These are phyloP conservation scores for Grifola frondosa DNA, from an alignment of 1,284 basidiomycete species.

Conservation along the genomic window DNA sequence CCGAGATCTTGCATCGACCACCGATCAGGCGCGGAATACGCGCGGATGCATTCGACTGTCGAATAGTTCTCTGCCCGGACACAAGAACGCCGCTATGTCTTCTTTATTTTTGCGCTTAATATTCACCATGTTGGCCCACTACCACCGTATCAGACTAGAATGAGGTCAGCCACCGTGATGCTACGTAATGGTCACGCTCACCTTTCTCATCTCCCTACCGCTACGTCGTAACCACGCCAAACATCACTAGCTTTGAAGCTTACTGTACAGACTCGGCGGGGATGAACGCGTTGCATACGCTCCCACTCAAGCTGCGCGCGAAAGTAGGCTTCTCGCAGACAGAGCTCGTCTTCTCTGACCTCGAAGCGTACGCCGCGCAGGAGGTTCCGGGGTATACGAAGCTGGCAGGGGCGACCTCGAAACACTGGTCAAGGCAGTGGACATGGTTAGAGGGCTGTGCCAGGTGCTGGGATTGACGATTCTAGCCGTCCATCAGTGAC, in stretches of 20 bases:
- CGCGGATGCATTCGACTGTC: too few relatives aligned
- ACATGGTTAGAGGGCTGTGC: conserved; percentile 22
- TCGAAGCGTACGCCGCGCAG: conserved; percentile 29
- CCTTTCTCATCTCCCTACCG: too few relatives aligned
- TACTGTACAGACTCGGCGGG: conserved; percentile 36
- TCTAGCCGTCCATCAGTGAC: conserved; percentile 26
- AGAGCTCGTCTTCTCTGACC: conserved; percentile 32
- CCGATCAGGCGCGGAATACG: too few relatives aligned
- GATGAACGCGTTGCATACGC: conserved; percentile 32
- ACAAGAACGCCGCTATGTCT: too few relatives aligned
- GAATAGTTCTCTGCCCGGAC: too few relatives aligned
- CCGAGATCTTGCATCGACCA: too few relatives aligned
- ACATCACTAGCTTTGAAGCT: conserved; percentile 11
- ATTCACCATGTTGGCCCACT: too few relatives aligned
- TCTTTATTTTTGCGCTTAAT: background rate
- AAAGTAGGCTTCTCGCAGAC: conserved; percentile 28
- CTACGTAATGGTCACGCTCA: conserved; percentile 13
- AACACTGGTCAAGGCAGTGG: conserved; percentile 22
- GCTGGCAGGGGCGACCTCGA: conserved; percentile 29
- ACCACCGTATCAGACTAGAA: too few relatives aligned
- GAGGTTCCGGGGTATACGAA: conserved; percentile 23
- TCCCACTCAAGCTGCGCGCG: conserved; percentile 31
- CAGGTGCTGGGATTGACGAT: conserved; percentile 23
- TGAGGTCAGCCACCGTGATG: too few relatives aligned
- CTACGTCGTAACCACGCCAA: conserved; percentile 10